Base-by-base conservation (phyloP, 2,329 filamentous ascomycete genomes). In the Ascochyta clinopodiicola region DNA sequence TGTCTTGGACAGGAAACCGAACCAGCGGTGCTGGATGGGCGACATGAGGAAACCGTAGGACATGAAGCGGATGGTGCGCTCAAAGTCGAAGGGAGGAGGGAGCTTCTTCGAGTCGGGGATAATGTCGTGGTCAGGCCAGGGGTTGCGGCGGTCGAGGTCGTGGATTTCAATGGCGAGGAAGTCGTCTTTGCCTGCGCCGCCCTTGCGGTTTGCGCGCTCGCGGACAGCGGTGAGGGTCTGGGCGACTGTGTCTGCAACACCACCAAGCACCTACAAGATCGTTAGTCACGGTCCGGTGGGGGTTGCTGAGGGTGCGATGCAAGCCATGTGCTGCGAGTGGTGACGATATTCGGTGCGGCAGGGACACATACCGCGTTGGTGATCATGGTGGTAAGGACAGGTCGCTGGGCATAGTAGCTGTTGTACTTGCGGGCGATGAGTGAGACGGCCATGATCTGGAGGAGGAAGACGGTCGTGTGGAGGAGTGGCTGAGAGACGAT, bases 301-400 rank as follows among this genome's bases (percentile, higher is more conserved):
- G n/a, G n/a, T n/a, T n/a, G n/a, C n/a, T n/a, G n/a, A n/a, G n/a
- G n/a, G n/a, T n/a, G n/a, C n/a, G 17, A 17, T 17, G 17, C 17
- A 17, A 17, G 17, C 17, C 9, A 24, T 22, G 9, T 17, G 4
- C 19, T 49, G 32, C 25, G 24, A 37, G n/a, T 6, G n/a, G 38
- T 48, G 32, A 15, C 24, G 21, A 21, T 3, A 24, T 17, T 17
- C 17, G 38, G 56, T 43, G 44, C 45, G 17, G 29, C 42, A 43
- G n/a, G 44, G 50, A 63, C 49, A 74, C 84, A 72, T 86, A 89
- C 89, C 64, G 95, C 91, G 80, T 99, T 99, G 75, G 94, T 96
- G 73, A 97, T 91, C 94, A 99, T 99, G 78, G 96, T 99, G 60
- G 95, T 99, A 70, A 99, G 86, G 37, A 99, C 91, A 71, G 94